These are phyloP conservation scores for Mallotus nudiflorus DNA, from an alignment of 345 rosid species.

Conservation along the genomic window DNA sequence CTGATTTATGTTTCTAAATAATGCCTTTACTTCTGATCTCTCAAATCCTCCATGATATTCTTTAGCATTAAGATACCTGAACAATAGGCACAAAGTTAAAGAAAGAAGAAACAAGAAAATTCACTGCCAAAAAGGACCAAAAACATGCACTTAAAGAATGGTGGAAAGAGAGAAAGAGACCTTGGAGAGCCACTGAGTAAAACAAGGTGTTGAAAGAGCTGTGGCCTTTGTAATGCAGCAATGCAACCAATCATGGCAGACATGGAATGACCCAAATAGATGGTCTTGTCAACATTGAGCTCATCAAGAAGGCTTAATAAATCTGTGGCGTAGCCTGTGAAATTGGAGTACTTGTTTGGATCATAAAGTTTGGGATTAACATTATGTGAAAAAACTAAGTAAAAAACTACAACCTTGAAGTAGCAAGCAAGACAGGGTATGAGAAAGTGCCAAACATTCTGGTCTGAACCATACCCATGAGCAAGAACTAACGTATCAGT, in stretches of 20 bases:
- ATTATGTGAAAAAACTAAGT: conserved; percentile 30
- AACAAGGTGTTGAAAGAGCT: conserved; percentile 33
- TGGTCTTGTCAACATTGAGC: conserved; percentile 18
- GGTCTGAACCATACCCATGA: conserved; percentile 36
- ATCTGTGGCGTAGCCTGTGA: conserved; percentile 30
- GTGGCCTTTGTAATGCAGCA: conserved; percentile 32
- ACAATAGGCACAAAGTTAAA: not conserved
- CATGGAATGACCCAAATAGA: conserved; percentile 42
- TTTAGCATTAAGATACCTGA: conserved; percentile 31
- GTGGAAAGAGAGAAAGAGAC: conserved; percentile 4
- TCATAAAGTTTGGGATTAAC: conserved; percentile 24
- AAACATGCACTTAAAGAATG: too few species aligned
- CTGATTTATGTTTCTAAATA: conserved; percentile 15
- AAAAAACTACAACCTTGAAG: conserved; percentile 36
- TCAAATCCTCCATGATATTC: conserved; percentile 36
- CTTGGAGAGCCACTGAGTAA: conserved; percentile 41
- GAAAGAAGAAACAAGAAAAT: not conserved
- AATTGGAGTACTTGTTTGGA: conserved; percentile 23
- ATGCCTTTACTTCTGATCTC: not conserved
- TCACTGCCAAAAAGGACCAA: too few species aligned
- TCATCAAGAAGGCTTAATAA: conserved; percentile 26
- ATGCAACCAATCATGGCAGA: conserved; percentile 41
- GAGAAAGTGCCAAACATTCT: conserved; percentile 29
- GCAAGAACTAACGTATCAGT: conserved; percentile 33
- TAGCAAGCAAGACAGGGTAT: conserved; percentile 25